These are phyloP conservation scores for Prototheca wickerhamii DNA, from an alignment of 163 green algal species.

Conservation along the genomic window DNA sequence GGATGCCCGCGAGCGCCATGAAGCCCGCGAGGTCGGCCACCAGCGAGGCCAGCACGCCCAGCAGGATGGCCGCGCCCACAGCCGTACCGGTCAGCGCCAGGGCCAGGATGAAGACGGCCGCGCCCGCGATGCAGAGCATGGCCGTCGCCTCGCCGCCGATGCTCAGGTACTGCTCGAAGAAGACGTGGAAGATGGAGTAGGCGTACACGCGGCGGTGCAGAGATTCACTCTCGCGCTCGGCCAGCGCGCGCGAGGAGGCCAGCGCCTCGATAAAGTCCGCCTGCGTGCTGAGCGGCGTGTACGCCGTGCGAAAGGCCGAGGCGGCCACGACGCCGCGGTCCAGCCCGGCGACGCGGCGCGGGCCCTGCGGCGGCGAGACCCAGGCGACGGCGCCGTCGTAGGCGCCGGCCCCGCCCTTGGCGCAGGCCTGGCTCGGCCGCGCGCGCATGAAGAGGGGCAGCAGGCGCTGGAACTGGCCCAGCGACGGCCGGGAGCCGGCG, in stretches of 20 bases:
- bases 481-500: constrained; percentile 19
- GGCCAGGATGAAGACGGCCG: constrained; percentile 29
- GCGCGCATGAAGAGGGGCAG: constrained; percentile 81
- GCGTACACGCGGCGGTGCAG: constrained; percentile 59
- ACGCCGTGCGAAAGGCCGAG: constrained; percentile 72
- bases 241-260: constrained; percentile 20
- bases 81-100: constrained; percentile 34
- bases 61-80: constrained; percentile 47
- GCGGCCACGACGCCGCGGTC: constrained; percentile 46
- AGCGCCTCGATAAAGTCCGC: constrained; percentile 72
- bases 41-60: constrained; percentile 46
- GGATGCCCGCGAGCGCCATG: constrained; percentile 51
- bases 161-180: constrained; percentile 88
- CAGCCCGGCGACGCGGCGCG: constrained; percentile 35
- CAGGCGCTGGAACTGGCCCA: constrained; percentile 49
- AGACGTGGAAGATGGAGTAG: constrained; percentile 87
- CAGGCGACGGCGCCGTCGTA: constrained; percentile 59
- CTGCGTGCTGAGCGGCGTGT: constrained; percentile 66
- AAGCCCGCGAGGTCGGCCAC: constrained; percentile 59
- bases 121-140: constrained; percentile 37
- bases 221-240: constrained; percentile 9
- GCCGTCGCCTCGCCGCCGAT: constrained; percentile 31
- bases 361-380: constrained; percentile 16
- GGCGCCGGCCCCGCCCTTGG: constrained; percentile 67
- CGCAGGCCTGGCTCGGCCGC: constrained; percentile 58